Evolutionary conservation across 768 basidiomycete genomes (phyloP).

Genomic region (Harrya chromipes): DNA sequence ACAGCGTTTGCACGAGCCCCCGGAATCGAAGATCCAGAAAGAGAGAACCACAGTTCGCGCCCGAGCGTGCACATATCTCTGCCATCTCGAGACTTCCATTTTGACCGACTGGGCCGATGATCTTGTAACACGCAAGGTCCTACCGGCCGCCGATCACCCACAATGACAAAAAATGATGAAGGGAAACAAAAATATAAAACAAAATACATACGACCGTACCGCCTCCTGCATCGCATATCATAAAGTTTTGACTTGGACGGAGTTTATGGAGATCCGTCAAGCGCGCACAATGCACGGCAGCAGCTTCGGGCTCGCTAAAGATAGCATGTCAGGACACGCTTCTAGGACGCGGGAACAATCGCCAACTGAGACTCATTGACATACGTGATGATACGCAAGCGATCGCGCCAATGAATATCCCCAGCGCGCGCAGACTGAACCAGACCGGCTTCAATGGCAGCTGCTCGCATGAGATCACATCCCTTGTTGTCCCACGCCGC

Average conservation of each 20-base stretch:
- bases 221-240: slow-evolving; percentile 91
- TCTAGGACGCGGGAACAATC: not conserved
- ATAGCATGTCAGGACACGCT: slow-evolving; percentile 5
- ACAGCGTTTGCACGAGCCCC: slow-evolving; percentile 71
- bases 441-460: slow-evolving; percentile 76
- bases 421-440: slow-evolving; percentile 69
- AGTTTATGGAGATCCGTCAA: slow-evolving; percentile 78
- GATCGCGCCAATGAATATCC: slow-evolving; percentile 75
- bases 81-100: slow-evolving; percentile 84
- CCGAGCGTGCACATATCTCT: slow-evolving; percentile 84
- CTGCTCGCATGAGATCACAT: slow-evolving; percentile 81
- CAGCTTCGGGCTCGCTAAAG: slow-evolving; percentile 69
- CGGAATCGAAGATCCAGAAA: slow-evolving; percentile 87
- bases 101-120: slow-evolving; percentile 75
- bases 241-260: slow-evolving; percentile 78
- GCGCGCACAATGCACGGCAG: slow-evolving; percentile 87
- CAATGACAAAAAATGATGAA: not conserved
- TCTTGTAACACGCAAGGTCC: slow-evolving; percentile 62
- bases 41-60: slow-evolving; percentile 83
- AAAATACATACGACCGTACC: slow-evolving; percentile 59
- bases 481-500: slow-evolving; percentile 90
- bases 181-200: slow-evolving; percentile 7
- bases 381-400: slow-evolving; percentile 78
- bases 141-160: slow-evolving; percentile 13
- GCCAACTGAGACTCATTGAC: not conserved